Percentiles rank a stretch among this genome's conserved stretches.
phyloP scores from a whole-genome alignment of 2,329 filamentous ascomycete genomes.

The Cercospora sp. region DNA sequence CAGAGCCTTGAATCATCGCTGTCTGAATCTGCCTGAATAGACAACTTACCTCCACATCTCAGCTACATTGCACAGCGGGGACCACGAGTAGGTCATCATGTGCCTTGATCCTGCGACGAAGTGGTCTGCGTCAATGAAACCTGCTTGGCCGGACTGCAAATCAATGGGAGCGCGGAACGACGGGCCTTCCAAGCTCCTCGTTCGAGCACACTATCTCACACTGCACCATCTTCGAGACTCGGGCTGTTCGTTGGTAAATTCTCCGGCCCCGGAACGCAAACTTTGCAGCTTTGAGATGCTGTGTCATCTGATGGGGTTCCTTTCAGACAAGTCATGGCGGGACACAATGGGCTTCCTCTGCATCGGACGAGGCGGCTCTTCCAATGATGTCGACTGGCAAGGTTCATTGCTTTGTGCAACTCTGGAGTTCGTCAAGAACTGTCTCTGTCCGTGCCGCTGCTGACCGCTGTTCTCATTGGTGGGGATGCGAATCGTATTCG shows the following conservation, averaged over 20 bases:
- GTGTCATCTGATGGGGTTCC: neutral
- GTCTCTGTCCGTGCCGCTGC: neutral
- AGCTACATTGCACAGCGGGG: neutral
- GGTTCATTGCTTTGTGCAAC: too few relatives aligned
- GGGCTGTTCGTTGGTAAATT: neutral
- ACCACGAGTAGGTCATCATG: neutral
- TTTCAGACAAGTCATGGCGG: neutral
- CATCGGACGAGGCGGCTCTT: neutral
- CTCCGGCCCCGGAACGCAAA: neutral
- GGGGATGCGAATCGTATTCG: neutral
- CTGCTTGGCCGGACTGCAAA: neutral
- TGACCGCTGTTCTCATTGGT: neutral
- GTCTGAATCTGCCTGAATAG: neutral
- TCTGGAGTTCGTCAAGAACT: neutral
- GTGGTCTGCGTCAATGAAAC: neutral
- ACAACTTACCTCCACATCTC: neutral
- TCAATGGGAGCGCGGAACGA: neutral
- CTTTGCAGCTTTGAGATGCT: neutral
- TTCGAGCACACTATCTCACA: rapidly evolving
- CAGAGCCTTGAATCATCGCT: neutral
- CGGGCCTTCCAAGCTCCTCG: neutral
- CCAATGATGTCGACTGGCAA: too few relatives aligned
- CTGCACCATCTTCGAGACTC: neutral
- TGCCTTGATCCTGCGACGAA: neutral
- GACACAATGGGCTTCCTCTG: neutral